Conservation (phyloP, 257 asterid species). For the Anisodus acutangulus region DNA sequence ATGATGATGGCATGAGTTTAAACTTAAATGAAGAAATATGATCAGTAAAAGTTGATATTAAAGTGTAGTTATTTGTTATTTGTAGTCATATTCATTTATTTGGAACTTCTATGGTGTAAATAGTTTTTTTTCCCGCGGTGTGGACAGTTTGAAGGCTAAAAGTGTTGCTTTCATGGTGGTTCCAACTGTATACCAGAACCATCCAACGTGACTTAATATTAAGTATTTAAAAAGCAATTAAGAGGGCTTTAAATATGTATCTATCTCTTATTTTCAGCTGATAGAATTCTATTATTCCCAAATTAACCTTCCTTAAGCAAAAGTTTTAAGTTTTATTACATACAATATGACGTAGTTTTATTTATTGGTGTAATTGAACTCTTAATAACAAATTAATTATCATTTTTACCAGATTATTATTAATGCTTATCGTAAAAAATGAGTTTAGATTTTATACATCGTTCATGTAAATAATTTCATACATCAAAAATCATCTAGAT, state of each 20-base stretch:
- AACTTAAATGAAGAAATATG: no score
- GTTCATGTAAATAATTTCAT: no score
- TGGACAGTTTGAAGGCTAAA: background rate
- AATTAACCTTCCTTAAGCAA: background rate
- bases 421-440: no score
- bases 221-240: slow-evolving; percentile 25
- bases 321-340: background rate
- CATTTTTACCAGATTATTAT: no score
- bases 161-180: slow-evolving; percentile 24
- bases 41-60: no score
- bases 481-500: background rate
- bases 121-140: background rate
- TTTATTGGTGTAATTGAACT: no score
- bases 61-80: background rate
- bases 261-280: background rate
- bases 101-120: background rate
- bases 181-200: slow-evolving; percentile 29
- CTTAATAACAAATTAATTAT: no score
- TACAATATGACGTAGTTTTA: background rate
- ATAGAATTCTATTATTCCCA: slow-evolving; percentile 12
- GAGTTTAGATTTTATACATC: no score
- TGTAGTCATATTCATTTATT: background rate
- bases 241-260: slow-evolving; percentile 17
- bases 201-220: slow-evolving; percentile 25
- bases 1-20: no score